Evolutionary conservation across 352 stramenopile species (phyloP).

Genomic region (Sclerospora graminicola): DNA sequence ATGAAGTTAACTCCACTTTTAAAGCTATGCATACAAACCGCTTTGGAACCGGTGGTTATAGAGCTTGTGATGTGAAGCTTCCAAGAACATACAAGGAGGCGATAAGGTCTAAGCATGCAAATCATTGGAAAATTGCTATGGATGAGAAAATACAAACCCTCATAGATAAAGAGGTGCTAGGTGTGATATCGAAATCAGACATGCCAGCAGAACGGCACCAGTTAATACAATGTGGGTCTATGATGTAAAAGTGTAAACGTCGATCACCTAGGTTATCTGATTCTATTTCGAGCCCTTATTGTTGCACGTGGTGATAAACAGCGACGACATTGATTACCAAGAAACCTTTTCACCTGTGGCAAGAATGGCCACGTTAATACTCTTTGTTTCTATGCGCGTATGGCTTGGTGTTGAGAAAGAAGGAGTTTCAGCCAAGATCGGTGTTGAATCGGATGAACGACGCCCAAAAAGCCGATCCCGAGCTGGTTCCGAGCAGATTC

Average conservation of each 20-base stretch:
- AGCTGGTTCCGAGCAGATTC: no score
- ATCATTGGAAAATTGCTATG: neutral
- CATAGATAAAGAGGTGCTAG: neutral
- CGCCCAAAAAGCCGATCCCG: no score
- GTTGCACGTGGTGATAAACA: conserved; percentile 6
- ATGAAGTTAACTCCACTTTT: neutral
- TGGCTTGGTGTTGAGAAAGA: no score
- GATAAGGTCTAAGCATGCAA: neutral
- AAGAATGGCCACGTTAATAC: neutral
- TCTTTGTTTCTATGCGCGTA: neutral
- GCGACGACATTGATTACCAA: neutral
- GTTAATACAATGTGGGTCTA: conserved; percentile 7
- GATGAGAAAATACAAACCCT: neutral
- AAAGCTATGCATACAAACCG: neutral
- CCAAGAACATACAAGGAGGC: no score
- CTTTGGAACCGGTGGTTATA: neutral
- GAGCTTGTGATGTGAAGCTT: neutral
- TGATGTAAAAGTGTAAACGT: conserved; percentile 1
- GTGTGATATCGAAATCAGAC: neutral
- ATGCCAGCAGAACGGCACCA: neutral
- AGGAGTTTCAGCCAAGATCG: no score
- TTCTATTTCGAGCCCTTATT: conserved; percentile 2
- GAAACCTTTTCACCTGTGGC: conserved; percentile 1
- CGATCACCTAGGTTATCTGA: conserved; percentile 2
- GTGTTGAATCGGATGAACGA: no score